Evolutionary conservation across 257 asterid genomes (phyloP).

Genomic region (Rauvolfia tetraphylla): DNA sequence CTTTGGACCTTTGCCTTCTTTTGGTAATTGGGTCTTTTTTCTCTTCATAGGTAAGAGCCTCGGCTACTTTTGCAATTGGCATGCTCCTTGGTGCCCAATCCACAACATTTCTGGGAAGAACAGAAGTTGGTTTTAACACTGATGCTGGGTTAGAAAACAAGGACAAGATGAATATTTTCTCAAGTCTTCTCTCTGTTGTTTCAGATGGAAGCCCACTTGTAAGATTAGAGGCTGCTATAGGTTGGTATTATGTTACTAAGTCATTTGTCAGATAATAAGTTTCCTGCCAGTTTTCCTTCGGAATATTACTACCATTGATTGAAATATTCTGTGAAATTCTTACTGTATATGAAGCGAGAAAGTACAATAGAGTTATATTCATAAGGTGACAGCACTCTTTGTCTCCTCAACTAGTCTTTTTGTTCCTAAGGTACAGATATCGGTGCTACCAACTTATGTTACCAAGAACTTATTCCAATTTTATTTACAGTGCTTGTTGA

Average conservation of each 20-base stretch:
- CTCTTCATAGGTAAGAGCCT: slow-evolving; percentile 60
- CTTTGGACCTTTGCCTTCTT: neutral
- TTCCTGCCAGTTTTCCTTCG: neutral
- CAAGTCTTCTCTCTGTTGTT: slow-evolving; percentile 58
- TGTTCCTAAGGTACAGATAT: too few relatives aligned
- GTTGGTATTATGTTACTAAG: slow-evolving; percentile 36
- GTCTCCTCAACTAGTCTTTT: too few relatives aligned
- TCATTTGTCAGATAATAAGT: neutral
- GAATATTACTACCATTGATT: neutral
- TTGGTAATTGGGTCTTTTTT: slow-evolving; percentile 14
- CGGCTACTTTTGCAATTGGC: slow-evolving; percentile 81
- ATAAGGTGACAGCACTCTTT: neutral
- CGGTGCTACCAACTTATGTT: too few relatives aligned
- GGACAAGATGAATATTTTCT: slow-evolving; percentile 58
- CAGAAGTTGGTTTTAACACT: slow-evolving; percentile 45
- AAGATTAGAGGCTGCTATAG: slow-evolving; percentile 85
- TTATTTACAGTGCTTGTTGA: too few relatives aligned
- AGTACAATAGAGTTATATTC: neutral
- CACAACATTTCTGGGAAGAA: slow-evolving; percentile 59
- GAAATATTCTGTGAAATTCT: neutral
- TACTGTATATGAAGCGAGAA: neutral
- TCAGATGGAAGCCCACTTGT: slow-evolving; percentile 92
- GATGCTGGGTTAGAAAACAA: slow-evolving; percentile 69
- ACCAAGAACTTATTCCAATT: too few relatives aligned
- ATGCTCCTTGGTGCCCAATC: slow-evolving; percentile 63